Conservation (phyloP, 345 rosid genomes). For the Kandelia obovata region DNA sequence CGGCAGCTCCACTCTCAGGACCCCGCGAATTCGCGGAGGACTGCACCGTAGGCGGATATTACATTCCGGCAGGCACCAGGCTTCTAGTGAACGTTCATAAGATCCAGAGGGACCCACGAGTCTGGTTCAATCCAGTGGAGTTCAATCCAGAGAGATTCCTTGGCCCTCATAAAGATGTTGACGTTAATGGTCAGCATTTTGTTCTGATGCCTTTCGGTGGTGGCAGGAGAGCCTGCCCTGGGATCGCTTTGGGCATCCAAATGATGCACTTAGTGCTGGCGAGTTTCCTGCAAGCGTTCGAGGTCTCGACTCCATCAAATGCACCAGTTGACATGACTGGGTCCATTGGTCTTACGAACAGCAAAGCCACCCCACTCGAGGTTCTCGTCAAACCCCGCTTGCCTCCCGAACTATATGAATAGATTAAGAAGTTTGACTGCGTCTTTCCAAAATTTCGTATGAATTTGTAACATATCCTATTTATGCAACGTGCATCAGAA, state of each 20-base stretch:
- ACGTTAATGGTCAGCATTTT: conserved; percentile 16
- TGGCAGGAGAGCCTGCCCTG: conserved; percentile 19
- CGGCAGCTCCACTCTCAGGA: conserved; percentile 1
- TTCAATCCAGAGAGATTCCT: conserved; percentile 22
- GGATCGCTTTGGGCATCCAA: background rate
- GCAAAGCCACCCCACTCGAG: conserved; percentile 25
- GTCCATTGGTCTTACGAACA: conserved; percentile 17
- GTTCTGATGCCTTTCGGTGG: conserved; percentile 18
- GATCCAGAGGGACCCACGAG: conserved; percentile 17
- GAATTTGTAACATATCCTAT: too few relatives aligned
- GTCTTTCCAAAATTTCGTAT: too few relatives aligned
- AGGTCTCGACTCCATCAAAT: conserved; percentile 5
- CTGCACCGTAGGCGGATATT: conserved; percentile 14
- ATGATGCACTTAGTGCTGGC: conserved; percentile 11
- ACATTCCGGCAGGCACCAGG: conserved; percentile 9
- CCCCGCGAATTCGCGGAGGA: conserved; percentile 8
- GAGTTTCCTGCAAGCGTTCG: conserved; percentile 9
- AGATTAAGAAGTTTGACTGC: background rate
- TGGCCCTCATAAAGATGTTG: conserved; percentile 9
- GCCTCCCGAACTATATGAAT: conserved; percentile 6
- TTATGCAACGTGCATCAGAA: too few relatives aligned
- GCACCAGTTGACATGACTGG: conserved; percentile 15
- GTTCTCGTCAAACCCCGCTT: conserved; percentile 21
- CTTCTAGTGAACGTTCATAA: conserved; percentile 11
- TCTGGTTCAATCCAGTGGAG: conserved; percentile 16